These are phyloP conservation scores for Ceratocystis alfenasii DNA, from an alignment of 2,329 filamentous ascomycete species.

Conservation along the genomic window DNA sequence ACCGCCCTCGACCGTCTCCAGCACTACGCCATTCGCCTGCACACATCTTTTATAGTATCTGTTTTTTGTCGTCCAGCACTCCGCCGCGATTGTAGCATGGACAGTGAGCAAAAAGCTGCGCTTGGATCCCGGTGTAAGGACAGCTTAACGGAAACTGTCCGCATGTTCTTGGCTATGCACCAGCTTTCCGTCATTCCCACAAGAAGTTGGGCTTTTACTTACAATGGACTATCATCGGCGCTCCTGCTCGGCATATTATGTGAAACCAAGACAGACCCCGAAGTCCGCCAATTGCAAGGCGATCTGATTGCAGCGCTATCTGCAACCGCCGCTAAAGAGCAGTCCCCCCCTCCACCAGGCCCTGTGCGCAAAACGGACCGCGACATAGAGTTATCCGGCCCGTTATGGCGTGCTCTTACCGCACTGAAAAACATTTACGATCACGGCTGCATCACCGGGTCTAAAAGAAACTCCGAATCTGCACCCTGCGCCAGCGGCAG, in stretches of 20 bases:
- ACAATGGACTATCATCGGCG: constrained; percentile 54
- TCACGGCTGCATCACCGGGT: constrained; percentile 46
- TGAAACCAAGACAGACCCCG: constrained; percentile 51
- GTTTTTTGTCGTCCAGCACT: constrained; percentile 53
- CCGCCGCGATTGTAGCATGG: constrained; percentile 42
- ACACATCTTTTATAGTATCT: constrained; percentile 53
- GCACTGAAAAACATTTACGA: constrained; percentile 56
- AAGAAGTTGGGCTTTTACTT: constrained; percentile 56
- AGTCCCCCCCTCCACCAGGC: constrained; percentile 38
- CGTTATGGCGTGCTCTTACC: constrained; percentile 47
- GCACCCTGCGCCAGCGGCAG: constrained; percentile 37
- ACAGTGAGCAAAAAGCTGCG: constrained; percentile 40
- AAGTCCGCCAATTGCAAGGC: constrained; percentile 51
- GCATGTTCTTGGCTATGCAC: constrained; percentile 59
- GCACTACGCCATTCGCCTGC: constrained; percentile 51
- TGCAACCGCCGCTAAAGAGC: constrained; percentile 51
- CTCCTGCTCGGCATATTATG: constrained; percentile 51
- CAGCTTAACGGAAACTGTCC: constrained; percentile 52
- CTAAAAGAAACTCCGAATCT: constrained; percentile 40
- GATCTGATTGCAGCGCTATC: constrained; percentile 53
- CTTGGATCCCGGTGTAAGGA: constrained; percentile 48
- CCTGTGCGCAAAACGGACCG: constrained; percentile 45
- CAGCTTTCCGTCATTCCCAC: constrained; percentile 55
- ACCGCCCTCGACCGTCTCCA: constrained; percentile 51
- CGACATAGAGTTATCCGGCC: constrained; percentile 51